Percentiles rank a stretch among this genome's conserved stretches.
phyloP scores from a whole-genome alignment of 2,329 filamentous ascomycete species.

The Talaromyces verruculosus region DNA sequence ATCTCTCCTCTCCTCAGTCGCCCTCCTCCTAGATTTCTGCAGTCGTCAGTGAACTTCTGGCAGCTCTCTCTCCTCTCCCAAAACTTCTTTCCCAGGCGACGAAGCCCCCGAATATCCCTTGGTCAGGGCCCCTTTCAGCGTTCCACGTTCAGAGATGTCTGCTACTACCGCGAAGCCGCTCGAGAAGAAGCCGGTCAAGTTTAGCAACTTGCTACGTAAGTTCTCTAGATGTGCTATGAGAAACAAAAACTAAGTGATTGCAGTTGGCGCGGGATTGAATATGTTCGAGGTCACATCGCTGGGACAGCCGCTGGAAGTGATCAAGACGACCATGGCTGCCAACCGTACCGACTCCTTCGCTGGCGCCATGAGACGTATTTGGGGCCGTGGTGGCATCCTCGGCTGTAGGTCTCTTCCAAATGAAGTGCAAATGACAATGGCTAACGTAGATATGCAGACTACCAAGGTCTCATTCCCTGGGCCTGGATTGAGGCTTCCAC shows the following conservation, averaged over 20 bases:
- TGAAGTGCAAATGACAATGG: constrained; percentile 1
- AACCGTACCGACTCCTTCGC: constrained; percentile 87
- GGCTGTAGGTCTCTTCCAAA: constrained; percentile 68
- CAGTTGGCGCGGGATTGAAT: constrained; percentile 86
- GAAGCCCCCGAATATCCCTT: constrained; percentile 88
- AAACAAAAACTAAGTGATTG: constrained; percentile 68
- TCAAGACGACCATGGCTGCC: constrained; percentile 99
- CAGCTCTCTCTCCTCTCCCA: neutral
- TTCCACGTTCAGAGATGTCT: constrained; percentile 62
- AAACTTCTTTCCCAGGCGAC: constrained; percentile 56
- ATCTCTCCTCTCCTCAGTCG: neutral
- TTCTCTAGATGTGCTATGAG: constrained; percentile 23
- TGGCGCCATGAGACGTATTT: constrained; percentile 79
- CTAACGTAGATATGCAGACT: constrained; percentile 61
- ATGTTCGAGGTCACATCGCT: constrained; percentile 83
- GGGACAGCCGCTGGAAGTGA: constrained; percentile 88
- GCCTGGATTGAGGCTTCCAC: constrained; percentile 99
- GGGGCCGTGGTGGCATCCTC: constrained; percentile 86
- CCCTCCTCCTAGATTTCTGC: neutral
- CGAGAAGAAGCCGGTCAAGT: constrained; percentile 99
- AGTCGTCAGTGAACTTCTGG: neutral
- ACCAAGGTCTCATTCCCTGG: constrained; percentile 99
- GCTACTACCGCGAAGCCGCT: constrained; percentile 56
- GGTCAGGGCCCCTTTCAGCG: constrained; percentile 83
- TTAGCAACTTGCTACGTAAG: constrained; percentile 88